phyloP scores from a whole-genome alignment of 1,284 basidiomycete species.

The Abortiporus biennis region DNA sequence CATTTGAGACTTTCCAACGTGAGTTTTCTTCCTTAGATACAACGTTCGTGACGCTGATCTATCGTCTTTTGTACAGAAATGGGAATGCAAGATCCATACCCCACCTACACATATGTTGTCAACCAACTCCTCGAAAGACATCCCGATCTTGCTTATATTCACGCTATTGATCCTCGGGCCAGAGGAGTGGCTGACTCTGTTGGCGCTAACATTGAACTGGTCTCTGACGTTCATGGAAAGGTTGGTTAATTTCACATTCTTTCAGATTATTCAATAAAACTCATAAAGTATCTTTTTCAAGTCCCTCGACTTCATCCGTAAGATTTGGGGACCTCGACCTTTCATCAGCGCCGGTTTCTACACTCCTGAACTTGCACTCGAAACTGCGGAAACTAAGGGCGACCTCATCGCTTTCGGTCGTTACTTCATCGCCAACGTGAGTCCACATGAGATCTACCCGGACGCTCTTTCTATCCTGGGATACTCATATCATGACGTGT shows the following conservation, averaged over 20 bases:
- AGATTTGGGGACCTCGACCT: slow-evolving; percentile 24
- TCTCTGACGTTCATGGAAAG: not conserved
- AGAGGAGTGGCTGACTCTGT: too few relatives aligned
- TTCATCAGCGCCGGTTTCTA: slow-evolving; percentile 34
- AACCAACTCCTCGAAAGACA: slow-evolving; percentile 20
- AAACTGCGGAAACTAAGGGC: slow-evolving; percentile 21
- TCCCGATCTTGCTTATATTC: slow-evolving; percentile 43
- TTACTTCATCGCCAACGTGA: slow-evolving; percentile 39
- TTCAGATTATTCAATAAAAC: not conserved
- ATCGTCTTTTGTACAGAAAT: slow-evolving; percentile 19
- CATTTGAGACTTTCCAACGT: slow-evolving; percentile 37
- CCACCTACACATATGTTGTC: slow-evolving; percentile 27
- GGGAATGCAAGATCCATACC: slow-evolving; percentile 32
- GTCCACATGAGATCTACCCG: slow-evolving; percentile 8
- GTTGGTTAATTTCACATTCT: not conserved
- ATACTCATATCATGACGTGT: not conserved
- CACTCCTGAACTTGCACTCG: slow-evolving; percentile 21
- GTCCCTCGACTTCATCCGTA: slow-evolving; percentile 27
- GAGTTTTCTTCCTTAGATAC: not conserved
- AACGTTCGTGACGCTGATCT: not conserved
- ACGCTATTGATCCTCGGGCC: slow-evolving; percentile 33
- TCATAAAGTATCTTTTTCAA: slow-evolving; percentile 9
- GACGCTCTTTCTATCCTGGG: not conserved
- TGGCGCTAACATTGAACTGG: not conserved
- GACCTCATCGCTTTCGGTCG: slow-evolving; percentile 42